Conservation (phyloP, 306 rosid species). For the Vigna nakashimae region DNA sequence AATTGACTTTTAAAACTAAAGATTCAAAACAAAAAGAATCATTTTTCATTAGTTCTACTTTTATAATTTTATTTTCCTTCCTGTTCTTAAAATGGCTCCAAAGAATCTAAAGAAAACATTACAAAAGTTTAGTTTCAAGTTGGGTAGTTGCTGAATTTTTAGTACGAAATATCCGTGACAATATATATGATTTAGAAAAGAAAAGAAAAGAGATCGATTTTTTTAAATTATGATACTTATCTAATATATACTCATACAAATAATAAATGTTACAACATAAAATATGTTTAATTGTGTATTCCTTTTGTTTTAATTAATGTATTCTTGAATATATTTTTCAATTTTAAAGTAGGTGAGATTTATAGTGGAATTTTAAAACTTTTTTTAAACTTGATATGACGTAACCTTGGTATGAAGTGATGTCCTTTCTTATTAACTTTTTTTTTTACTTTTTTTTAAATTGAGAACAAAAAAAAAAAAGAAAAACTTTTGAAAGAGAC, state of each 20-base stretch:
- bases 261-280: neutral
- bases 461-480: neutral
- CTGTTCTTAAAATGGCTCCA: neutral
- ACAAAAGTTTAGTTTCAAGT: neutral
- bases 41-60: neutral
- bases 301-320: neutral
- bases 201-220: neutral
- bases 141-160: neutral
- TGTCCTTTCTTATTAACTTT: neutral
- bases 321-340: neutral
- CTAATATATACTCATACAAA: neutral
- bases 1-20: neutral
- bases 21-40: no score
- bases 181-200: neutral
- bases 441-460: neutral
- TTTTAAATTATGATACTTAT: neutral
- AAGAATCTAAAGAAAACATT: neutral
- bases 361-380: neutral
- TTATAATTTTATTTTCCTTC: no score
- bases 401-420: neutral
- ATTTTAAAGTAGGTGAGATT: neutral
- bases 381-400: neutral
- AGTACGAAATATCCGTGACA: neutral
- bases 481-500: neutral
- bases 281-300: neutral